These are phyloP conservation scores for Groenewaldozyma sp. DNA, from an alignment of 1,139 yeast genomes.

Conservation along the genomic window DNA sequence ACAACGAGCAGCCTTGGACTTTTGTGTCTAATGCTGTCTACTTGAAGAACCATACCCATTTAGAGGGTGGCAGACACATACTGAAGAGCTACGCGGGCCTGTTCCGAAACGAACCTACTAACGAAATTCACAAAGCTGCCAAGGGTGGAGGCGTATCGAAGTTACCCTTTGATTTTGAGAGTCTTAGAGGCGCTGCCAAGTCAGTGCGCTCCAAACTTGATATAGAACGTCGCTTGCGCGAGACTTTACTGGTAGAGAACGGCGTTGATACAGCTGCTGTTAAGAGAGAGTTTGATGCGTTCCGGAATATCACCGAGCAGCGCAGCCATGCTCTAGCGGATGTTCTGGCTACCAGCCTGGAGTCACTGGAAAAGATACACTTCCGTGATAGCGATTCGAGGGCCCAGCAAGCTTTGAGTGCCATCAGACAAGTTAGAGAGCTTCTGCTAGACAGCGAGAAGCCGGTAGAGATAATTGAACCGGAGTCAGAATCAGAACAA, in stretches of 20 bases:
- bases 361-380: slow-evolving; percentile 9
- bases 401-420: slow-evolving; percentile 14
- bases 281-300: neutral
- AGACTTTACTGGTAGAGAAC: slow-evolving; percentile 4
- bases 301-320: neutral
- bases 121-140: slow-evolving; percentile 5
- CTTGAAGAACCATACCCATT: slow-evolving; percentile 19
- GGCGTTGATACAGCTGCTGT: neutral
- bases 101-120: slow-evolving; percentile 8
- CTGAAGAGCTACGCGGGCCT: slow-evolving; percentile 1
- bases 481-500: neutral
- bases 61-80: slow-evolving; percentile 21
- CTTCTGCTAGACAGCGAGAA: slow-evolving; percentile 10
- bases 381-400: neutral
- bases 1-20: slow-evolving; percentile 13
- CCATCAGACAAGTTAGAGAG: slow-evolving; percentile 16
- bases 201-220: slow-evolving; percentile 16
- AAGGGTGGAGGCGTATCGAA: neutral
- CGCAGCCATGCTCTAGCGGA: slow-evolving; percentile 16
- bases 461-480: slow-evolving; percentile 1
- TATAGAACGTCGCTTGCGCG: slow-evolving; percentile 15
- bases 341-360: slow-evolving; percentile 12
- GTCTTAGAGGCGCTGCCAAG: slow-evolving; percentile 19
- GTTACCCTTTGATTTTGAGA: slow-evolving; percentile 15
- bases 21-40: slow-evolving; percentile 26